Conservation (phyloP, 2,329 filamentous ascomycete genomes). For the Pezicula neosporulosa region DNA sequence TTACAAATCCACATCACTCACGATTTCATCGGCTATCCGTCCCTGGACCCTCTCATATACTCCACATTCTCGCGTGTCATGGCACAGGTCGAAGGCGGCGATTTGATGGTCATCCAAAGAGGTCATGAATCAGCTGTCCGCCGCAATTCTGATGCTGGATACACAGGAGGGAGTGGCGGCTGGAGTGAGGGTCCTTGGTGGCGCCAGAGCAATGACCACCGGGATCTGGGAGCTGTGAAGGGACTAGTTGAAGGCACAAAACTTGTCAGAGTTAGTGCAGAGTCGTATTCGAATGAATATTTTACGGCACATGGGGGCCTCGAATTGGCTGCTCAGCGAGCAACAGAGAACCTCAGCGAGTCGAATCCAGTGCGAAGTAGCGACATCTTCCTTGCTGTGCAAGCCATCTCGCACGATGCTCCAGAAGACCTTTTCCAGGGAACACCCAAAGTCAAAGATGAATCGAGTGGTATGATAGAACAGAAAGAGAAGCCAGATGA, state of each 20-base stretch:
- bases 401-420: slow-evolving; percentile 69
- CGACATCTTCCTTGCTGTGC: slow-evolving; percentile 93
- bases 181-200: slow-evolving; percentile 98
- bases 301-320: slow-evolving; percentile 76
- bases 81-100: slow-evolving; percentile 97
- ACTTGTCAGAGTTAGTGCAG: slow-evolving; percentile 83
- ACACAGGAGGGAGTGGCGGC: slow-evolving; percentile 54
- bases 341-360: slow-evolving; percentile 75
- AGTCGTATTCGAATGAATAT: slow-evolving; percentile 83
- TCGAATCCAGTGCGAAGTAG: slow-evolving; percentile 87
- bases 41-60: slow-evolving; percentile 89
- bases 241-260: slow-evolving; percentile 87
- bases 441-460: slow-evolving; percentile 52
- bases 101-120: slow-evolving; percentile 89
- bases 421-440: slow-evolving; percentile 67
- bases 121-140: slow-evolving; percentile 79
- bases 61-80: slow-evolving; percentile 91
- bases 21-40: slow-evolving; percentile 91
- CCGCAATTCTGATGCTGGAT: slow-evolving; percentile 58
- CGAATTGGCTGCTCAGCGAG: slow-evolving; percentile 74
- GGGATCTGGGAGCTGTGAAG: slow-evolving; percentile 76
- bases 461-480: slow-evolving; percentile 44
- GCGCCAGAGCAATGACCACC: slow-evolving; percentile 66
- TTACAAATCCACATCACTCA: slow-evolving; percentile 97
- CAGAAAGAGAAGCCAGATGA: slow-evolving; percentile 52